Base-by-base conservation (phyloP, 768 basidiomycete species). In the Pleurotus tuoliensis region DNA sequence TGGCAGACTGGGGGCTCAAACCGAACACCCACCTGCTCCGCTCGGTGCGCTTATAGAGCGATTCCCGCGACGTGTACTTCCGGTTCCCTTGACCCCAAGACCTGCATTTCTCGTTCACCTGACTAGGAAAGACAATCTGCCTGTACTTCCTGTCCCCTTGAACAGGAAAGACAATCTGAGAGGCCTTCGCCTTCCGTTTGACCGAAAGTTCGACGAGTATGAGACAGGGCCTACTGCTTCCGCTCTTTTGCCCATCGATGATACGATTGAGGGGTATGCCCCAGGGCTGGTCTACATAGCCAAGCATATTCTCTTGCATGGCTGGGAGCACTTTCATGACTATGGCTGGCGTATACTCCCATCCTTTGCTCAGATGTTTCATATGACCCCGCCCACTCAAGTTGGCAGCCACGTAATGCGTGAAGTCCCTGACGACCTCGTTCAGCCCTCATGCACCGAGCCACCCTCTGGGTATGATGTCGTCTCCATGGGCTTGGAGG, bases 291-390 rank as follows among this genome's bases (percentile, higher is more conserved):
- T 57, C 13, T 63, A 63, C 40, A 20, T 63, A 7, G 58, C 60
- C 6, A 55, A 54, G n/a, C 44, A 50, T 20, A 47, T 63, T 25
- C 39, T 61, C 8, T n/a, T 18, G 9, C 56, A 56, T 16, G 51
- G 56, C 34, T 63, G 62, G 62, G 49, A 27, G 9, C 56, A 49
- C 1, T 61, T 57, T 58, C 40, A 27, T 20, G 60, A 63, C 44
- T 61, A 63, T 48, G 62, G 62, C 25, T 63, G 49, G 15, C 45
- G 58, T 5, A 11, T 63, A 6, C 25, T 50, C 24, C 57, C 60
- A 3, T 18, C 46, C 16, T 63, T 56, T 39, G 8, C 46, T 11
- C 57, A 61, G 18, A 9, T 30, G n/a, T 63, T 61, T 46, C 13
- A 56, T 46, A 48, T 56, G 5, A 7, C 8, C 3, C 12, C 16